Conservation (phyloP, 352 stramenopile genomes). For the Globisporangium cystogenes region DNA sequence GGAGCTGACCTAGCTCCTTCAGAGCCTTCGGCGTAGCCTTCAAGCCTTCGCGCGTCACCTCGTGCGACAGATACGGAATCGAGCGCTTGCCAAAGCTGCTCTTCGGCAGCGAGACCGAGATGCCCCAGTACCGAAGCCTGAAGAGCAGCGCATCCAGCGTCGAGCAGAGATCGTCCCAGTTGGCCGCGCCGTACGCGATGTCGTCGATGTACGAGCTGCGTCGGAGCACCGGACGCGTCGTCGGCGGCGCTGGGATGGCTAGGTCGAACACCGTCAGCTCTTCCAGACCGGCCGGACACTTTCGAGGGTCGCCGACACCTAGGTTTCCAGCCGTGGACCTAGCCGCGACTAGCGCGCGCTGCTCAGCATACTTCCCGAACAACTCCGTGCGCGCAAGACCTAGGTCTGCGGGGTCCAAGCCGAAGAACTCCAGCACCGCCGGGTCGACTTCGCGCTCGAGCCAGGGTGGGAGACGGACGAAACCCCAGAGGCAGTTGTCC, state of each 20-base stretch:
- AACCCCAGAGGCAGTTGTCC: slow-evolving; percentile 12
- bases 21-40: slow-evolving; percentile 9
- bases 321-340: too few relatives aligned
- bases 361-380: too few relatives aligned
- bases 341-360: too few relatives aligned
- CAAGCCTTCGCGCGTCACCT: slow-evolving; percentile 7
- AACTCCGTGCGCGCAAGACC: too few relatives aligned
- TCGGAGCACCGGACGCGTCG: neutral
- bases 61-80: slow-evolving; percentile 15
- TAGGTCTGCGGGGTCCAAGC: too few relatives aligned
- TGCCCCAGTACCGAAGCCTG: slow-evolving; percentile 14
- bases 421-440: slow-evolving; percentile 1
- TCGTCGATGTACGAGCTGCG: slow-evolving; percentile 12
- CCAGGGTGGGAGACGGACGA: neutral
- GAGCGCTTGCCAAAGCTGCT: slow-evolving; percentile 11
- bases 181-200: slow-evolving; percentile 11
- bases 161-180: slow-evolving; percentile 6
- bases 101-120: slow-evolving; percentile 20
- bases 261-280: neutral
- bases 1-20: slow-evolving; percentile 1
- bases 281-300: neutral
- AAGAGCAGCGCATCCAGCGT: slow-evolving; percentile 8
- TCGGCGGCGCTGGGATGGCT: neutral
- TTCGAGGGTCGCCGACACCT: too few relatives aligned
- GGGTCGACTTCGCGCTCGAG: slow-evolving; percentile 1